Evolutionary conservation across 257 asterid species (phyloP), one percentile per base, ranked within the genome.

Genomic region (Ligustrum vulgare): DNA sequence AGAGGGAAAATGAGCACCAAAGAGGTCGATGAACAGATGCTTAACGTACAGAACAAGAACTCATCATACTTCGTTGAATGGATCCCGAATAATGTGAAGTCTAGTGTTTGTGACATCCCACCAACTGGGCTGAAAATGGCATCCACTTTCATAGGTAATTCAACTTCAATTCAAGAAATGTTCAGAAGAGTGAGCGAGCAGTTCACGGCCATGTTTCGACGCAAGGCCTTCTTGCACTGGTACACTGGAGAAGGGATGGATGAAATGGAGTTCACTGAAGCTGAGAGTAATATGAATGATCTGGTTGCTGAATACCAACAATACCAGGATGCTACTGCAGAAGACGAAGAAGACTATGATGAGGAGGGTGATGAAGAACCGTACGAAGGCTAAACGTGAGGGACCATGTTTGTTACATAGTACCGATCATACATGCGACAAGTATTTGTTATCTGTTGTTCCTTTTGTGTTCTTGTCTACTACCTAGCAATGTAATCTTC

Each of bases 141-240:
- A 0, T 90, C 96, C 3, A 92, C 96, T 6, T 92, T 92, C 8
- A 80, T 92, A 0, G 97, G 97, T 34, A 92, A 92, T 66, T 92
- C 97, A 0, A 92, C 97, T 1, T 92, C 97, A 1, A 91, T 91
- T 66, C 97, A 89, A 75, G 97, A 91, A 75, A 91, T 91, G 97
- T 91, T 91, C 76, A 74, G 97, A 83, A 84, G 97, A 72, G 97
- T 92, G 84, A 92, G 97, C 36, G 96, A 92, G 87, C 97, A 92
- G 79, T 92, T 92, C 73, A 92, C 97, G 1, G 97, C 97, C 60
- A 92, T 92, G 96, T 92, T 86, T 81, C 70, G 97, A 76, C 88
- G 97, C 20, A 92, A 92, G 91, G 97, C 96, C 8, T 92, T 92
- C 86, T 88, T 92, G 94, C 97, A 92, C 34, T 92, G 97, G 96